Percentiles rank a stretch among this genome's conserved stretches.
phyloP scores from a whole-genome alignment of 306 rosid species.

The Pterocarpus santalinus region DNA sequence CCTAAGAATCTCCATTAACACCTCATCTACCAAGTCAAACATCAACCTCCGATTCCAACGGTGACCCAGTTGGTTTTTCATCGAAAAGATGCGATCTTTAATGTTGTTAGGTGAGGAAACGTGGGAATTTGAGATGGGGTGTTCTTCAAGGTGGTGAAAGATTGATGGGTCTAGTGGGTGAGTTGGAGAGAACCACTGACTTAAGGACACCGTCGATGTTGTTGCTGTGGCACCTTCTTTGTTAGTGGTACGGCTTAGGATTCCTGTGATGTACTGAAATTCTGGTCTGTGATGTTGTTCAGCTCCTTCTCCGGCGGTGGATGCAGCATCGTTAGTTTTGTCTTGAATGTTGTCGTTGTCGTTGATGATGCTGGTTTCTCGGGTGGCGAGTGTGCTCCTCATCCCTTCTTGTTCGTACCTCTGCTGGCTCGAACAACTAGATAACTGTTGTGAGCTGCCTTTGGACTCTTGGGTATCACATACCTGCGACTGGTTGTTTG shows the following conservation, averaged over 20 bases:
- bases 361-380: conserved; percentile 37
- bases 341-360: conserved; percentile 39
- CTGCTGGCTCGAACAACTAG: conserved; percentile 62
- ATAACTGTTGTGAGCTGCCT: conserved; percentile 65
- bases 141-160: conserved; percentile 61
- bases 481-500: conserved; percentile 39
- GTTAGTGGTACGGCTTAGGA: conserved; percentile 55
- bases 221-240: conserved; percentile 34
- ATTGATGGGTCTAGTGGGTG: conserved; percentile 71
- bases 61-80: conserved; percentile 43
- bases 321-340: conserved; percentile 47
- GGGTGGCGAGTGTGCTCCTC: conserved; percentile 52
- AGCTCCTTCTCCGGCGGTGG: conserved; percentile 41
- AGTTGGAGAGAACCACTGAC: conserved; percentile 57
- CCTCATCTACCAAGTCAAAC: conserved; percentile 72
- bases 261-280: conserved; percentile 61
- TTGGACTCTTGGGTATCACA: conserved; percentile 58
- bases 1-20: conserved; percentile 58
- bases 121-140: not conserved
- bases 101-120: not conserved
- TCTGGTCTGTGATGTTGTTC: conserved; percentile 49
- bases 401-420: conserved; percentile 64
- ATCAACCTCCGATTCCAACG: conserved; percentile 63
- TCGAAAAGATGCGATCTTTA: conserved; percentile 29
- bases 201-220: not conserved